A percentile compares a stretch with the other conserved stretches of the same genome.
phyloP scores from a whole-genome alignment of 2,329 filamentous ascomycete species.

The Colletotrichum orchidophilum region DNA sequence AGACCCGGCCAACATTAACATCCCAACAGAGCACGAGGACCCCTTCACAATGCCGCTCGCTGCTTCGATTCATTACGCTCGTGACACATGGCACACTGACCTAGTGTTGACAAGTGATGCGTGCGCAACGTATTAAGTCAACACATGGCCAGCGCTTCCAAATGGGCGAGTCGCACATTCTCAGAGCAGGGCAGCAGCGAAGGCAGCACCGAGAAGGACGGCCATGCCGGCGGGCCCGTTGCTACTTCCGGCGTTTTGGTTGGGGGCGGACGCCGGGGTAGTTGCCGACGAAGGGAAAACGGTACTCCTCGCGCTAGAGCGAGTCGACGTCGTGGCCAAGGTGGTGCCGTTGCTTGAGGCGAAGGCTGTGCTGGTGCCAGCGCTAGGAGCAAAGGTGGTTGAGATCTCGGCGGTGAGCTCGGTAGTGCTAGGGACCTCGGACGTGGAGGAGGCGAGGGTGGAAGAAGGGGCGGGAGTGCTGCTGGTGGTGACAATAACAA shows the following conservation, averaged over 20 bases:
- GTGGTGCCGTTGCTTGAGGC: conserved; percentile 15
- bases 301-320: conserved; percentile 8
- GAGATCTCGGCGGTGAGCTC: conserved; percentile 8
- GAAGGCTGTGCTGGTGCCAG: conserved; percentile 20
- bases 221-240: conserved; percentile 26
- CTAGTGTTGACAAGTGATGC: neutral
- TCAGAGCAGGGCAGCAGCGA: conserved; percentile 32
- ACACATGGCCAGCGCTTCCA: conserved; percentile 25
- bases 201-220: conserved; percentile 30
- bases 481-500: conserved; percentile 7
- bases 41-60: conserved; percentile 4
- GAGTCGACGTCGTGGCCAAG: conserved; percentile 11
- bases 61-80: conserved; percentile 32
- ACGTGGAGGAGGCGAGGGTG: conserved; percentile 17
- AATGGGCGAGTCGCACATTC: conserved; percentile 21
- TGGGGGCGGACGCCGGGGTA: neutral
- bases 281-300: neutral
- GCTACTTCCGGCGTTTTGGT: conserved; percentile 16
- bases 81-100: conserved; percentile 30
- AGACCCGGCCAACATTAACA: conserved; percentile 31
- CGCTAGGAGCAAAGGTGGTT: conserved; percentile 16
- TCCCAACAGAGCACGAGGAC: conserved; percentile 30
- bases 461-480: neutral
- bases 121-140: neutral
- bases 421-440: conserved; percentile 8